Conservation (phyloP, 192 early-diverging fungal species). For the Pilaira anomala region DNA sequence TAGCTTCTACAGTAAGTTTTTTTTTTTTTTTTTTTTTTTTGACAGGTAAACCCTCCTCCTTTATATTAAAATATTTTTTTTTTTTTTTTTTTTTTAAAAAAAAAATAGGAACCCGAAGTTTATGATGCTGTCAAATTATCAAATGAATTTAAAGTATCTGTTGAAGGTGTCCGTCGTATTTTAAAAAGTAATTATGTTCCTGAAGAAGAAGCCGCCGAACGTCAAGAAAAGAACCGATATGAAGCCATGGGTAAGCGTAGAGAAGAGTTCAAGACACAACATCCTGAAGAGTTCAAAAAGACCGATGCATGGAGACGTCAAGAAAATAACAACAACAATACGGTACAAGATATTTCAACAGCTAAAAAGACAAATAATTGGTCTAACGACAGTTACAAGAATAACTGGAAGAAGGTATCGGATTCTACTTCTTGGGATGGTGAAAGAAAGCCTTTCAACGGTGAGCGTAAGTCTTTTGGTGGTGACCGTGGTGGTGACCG, state of each 20-base stretch:
- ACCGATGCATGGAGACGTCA: too few relatives aligned
- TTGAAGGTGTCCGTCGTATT: constrained; percentile 50
- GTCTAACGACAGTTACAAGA: too few relatives aligned
- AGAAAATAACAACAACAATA: too few relatives aligned
- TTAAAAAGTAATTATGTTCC: constrained; percentile 49
- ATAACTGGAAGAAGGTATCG: too few relatives aligned
- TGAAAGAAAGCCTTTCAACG: too few relatives aligned
- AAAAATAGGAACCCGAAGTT: constrained; percentile 40
- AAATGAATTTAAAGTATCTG: constrained; percentile 49
- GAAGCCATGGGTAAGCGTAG: constrained; percentile 30
- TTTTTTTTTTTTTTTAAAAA: neutral
- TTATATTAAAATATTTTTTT: neutral
- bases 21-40: neutral
- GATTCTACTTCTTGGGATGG: too few relatives aligned
- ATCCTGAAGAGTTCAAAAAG: too few relatives aligned
- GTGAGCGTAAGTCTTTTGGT: too few relatives aligned
- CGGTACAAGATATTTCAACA: too few relatives aligned
- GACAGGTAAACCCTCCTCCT: neutral
- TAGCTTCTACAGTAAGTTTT: constrained; percentile 15
- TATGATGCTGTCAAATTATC: constrained; percentile 45
- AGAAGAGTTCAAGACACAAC: constrained; percentile 11
- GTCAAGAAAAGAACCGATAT: constrained; percentile 42
- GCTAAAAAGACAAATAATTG: too few relatives aligned
- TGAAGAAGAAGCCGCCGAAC: constrained; percentile 21
- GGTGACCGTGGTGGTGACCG: too few relatives aligned